phyloP scores from a whole-genome alignment of 805 yeast genomes.

The Metschnikowia picachoensis region DNA sequence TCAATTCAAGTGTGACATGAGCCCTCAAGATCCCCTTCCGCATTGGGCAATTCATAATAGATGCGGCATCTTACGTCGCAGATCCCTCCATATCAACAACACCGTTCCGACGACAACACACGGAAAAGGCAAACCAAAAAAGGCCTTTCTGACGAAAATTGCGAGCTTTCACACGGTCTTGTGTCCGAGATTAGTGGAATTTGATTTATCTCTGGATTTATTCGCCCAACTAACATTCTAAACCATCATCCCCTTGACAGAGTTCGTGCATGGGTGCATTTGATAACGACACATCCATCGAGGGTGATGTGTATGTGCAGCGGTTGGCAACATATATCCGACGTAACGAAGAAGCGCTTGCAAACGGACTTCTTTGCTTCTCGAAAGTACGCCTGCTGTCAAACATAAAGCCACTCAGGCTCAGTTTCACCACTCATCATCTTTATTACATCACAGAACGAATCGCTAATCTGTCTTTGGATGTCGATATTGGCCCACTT shows the following conservation, averaged over 20 bases:
- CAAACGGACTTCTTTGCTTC: conserved; percentile 55
- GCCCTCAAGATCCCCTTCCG: not conserved
- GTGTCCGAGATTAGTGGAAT: no score
- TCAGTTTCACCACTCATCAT: conserved; percentile 60
- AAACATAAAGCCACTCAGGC: conserved; percentile 48
- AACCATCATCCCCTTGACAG: no score
- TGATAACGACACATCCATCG: conserved; percentile 36
- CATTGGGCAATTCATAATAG: conserved; percentile 7
- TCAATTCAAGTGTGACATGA: no score
- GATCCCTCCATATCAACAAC: conserved; percentile 7
- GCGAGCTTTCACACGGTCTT: no score
- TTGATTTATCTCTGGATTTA: no score
- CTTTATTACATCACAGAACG: conserved; percentile 57
- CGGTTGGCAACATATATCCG: conserved; percentile 50
- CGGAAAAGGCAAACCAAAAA: not conserved
- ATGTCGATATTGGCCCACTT: conserved; percentile 58
- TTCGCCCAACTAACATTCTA: no score
- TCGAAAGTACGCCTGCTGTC: conserved; percentile 32
- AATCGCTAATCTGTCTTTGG: conserved; percentile 46
- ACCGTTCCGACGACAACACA: conserved; percentile 3
- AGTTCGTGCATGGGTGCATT: conserved; percentile 15
- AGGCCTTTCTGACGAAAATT: no score
- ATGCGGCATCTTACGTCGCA: conserved; percentile 5
- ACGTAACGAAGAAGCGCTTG: conserved; percentile 54
- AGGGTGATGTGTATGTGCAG: conserved; percentile 57